These are phyloP conservation scores for Rosa hybrid DNA, from an alignment of 331 rosid genomes.

Conservation along the genomic window DNA sequence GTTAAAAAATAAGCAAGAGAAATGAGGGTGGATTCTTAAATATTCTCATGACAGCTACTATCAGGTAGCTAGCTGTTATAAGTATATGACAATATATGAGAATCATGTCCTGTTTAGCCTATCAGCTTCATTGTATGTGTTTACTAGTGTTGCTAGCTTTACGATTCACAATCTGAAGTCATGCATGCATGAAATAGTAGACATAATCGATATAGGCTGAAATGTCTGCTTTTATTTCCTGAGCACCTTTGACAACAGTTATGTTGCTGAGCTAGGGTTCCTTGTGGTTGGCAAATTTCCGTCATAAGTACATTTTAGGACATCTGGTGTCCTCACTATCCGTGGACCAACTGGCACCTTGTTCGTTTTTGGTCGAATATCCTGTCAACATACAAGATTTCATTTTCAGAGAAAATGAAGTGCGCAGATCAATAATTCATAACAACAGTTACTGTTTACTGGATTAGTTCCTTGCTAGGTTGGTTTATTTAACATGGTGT, in stretches of 20 bases:
- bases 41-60: not conserved
- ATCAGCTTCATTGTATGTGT: not conserved
- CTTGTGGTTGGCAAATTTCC: slow-evolving; percentile 52
- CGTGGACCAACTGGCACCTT: slow-evolving; percentile 53
- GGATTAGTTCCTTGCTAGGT: not conserved
- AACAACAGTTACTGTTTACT: not conserved
- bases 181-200: not conserved
- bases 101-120: not conserved
- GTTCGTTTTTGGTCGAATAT: slow-evolving; percentile 48
- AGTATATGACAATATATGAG: not conserved
- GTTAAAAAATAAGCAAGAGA: not conserved
- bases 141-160: not conserved
- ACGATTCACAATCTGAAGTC: not conserved
- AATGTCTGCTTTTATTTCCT: not conserved
- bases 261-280: slow-evolving; percentile 38
- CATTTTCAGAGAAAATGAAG: not conserved
- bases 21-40: not conserved
- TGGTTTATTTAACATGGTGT: not conserved
- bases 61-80: not conserved
- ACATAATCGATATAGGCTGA: not conserved
- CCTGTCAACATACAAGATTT: slow-evolving; percentile 32
- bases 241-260: slow-evolving; percentile 11
- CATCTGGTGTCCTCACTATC: slow-evolving; percentile 45
- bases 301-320: slow-evolving; percentile 51
- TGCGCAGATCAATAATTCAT: not conserved